Evolutionary conservation across 495 filamentous ascomycete species (phyloP), one percentile per base, ranked within the genome.

Genomic region (Penicillium cinerascens): DNA sequence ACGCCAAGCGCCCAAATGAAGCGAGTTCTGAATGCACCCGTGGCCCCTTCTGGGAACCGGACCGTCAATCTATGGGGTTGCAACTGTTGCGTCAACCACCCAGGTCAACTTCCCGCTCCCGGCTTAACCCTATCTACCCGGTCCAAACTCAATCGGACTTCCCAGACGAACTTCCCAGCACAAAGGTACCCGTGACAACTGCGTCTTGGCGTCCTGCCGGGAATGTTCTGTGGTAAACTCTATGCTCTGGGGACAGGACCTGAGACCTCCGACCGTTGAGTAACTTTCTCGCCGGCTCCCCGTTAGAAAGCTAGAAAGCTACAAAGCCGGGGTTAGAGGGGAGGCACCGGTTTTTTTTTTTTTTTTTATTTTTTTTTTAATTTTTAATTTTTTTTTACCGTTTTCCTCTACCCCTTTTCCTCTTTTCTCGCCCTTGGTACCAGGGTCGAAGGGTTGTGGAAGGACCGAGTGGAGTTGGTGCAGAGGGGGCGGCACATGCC

Each of bases 101-200:
- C 54, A 54, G 25, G 41, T 45, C 48, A 17, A 22, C 39, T 17
- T 35, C 11, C 22, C 23, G 13, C 47, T 47, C 38, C 56, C 47
- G 49, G 51, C 55, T 35, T 53, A 65, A 58, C 63, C 51, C 59
- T 63, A 65, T 65, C 62, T 65, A 52, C 55, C 56, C 59, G 51
- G 59, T 58, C 39, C 21, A 65, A 63, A 65, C 59, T 63, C 54
- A 65, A 65, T 63, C 59, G 63, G 55, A 51, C 36, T 33, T 38
- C 37, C 21, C 33, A 21, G 16, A 41, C 43, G 38, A 44, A 51
- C 48, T 40, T 55, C 27, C 47, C 50, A 57, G 33, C 41, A 17
- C 36, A 43, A 33, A 51, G 47, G 38, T 48, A 37, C 18, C 36
- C 21, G 21, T 49, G 46, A 42, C 47, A 42, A 22, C 46, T 40